Evolutionary conservation across 1,284 basidiomycete species (phyloP).

Genomic region (Veloboletus limbatus): DNA sequence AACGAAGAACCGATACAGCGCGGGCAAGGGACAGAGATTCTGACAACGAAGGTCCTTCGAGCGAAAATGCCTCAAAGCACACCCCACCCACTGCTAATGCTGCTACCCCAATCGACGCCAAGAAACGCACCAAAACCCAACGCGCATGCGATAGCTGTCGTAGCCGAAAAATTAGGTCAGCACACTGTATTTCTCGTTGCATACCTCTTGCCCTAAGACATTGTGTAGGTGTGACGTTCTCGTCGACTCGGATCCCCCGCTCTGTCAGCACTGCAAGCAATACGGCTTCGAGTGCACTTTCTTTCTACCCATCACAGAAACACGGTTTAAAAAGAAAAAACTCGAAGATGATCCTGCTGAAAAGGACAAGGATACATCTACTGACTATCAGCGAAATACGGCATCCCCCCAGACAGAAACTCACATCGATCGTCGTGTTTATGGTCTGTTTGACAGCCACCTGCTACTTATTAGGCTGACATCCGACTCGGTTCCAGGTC

Average conservation of each 20-base stretch:
- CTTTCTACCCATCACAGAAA: slow-evolving; percentile 97
- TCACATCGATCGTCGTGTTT: slow-evolving; percentile 53
- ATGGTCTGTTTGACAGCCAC: slow-evolving; percentile 46
- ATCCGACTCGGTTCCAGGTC: slow-evolving; percentile 47
- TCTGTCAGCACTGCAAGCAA: slow-evolving; percentile 86
- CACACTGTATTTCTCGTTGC: slow-evolving; percentile 17
- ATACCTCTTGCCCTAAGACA: slow-evolving; percentile 20
- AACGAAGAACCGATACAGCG: slow-evolving; percentile 52
- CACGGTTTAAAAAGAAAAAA: slow-evolving; percentile 95
- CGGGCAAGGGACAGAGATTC: slow-evolving; percentile 47
- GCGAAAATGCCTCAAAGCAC: slow-evolving; percentile 40
- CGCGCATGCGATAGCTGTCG: slow-evolving; percentile 91
- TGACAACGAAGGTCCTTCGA: slow-evolving; percentile 59
- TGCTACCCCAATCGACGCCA: slow-evolving; percentile 48
- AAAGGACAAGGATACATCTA: slow-evolving; percentile 37
- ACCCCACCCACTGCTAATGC: slow-evolving; percentile 32
- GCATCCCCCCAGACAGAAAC: slow-evolving; percentile 39
- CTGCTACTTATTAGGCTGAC: slow-evolving; percentile 7
- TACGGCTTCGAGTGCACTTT: slow-evolving; percentile 93
- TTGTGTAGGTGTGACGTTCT: slow-evolving; percentile 71
- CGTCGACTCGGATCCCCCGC: slow-evolving; percentile 66
- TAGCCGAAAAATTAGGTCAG: slow-evolving; percentile 84
- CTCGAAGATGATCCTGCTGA: slow-evolving; percentile 63
- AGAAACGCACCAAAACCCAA: slow-evolving; percentile 88
- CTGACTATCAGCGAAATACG: slow-evolving; percentile 29